phyloP scores from a whole-genome alignment of 495 filamentous ascomycete genomes.

The Penicillium diatomitis region DNA sequence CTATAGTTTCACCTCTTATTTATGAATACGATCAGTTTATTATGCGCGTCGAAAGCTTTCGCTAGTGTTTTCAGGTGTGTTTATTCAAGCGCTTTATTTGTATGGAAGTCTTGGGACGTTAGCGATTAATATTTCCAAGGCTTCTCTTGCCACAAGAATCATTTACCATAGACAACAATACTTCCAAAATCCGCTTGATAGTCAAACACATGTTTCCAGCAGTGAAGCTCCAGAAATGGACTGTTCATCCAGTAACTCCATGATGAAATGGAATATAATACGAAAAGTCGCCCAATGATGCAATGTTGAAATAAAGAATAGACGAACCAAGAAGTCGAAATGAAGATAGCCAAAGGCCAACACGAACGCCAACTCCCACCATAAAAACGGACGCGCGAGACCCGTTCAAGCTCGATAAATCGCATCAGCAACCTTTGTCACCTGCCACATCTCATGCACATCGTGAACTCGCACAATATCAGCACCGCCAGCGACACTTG shows the following conservation, averaged over 20 bases:
- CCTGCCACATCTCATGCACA: slow-evolving; percentile 80
- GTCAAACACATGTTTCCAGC: too few species aligned
- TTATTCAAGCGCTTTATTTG: too few species aligned
- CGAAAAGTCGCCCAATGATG: background rate
- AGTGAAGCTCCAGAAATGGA: background rate
- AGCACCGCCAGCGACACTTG: slow-evolving; percentile 82
- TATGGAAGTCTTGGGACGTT: too few species aligned
- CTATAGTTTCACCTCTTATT: too few species aligned
- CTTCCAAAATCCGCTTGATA: too few species aligned
- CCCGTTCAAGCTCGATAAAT: slow-evolving; percentile 52
- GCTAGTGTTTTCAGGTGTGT: too few species aligned
- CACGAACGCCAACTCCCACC: background rate
- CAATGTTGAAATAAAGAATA: slow-evolving; percentile 23
- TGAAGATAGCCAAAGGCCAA: background rate
- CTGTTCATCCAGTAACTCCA: slow-evolving; percentile 9
- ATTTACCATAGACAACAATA: too few species aligned
- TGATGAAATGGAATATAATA: slow-evolving; percentile 17
- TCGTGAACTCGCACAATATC: slow-evolving; percentile 96
- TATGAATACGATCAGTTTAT: too few species aligned
- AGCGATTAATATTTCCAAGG: too few species aligned
- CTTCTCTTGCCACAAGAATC: too few species aligned
- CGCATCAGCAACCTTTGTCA: slow-evolving; percentile 82
- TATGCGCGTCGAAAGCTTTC: too few species aligned
- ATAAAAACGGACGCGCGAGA: background rate
- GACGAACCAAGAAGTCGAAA: background rate